These are phyloP conservation scores for Scutellaria minor DNA, from an alignment of 257 asterid species.

Conservation along the genomic window DNA sequence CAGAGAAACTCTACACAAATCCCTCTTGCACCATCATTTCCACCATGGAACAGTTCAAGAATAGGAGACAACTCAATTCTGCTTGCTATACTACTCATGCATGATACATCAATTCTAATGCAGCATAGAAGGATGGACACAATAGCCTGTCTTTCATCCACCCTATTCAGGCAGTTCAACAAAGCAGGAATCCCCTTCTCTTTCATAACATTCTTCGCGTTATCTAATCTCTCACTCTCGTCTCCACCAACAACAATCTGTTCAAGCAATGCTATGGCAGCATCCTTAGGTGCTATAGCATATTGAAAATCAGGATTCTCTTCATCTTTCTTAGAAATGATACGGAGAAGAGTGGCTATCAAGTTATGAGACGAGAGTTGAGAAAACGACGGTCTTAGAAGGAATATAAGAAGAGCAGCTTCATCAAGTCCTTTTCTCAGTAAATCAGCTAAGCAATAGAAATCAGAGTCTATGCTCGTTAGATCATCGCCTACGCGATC, in stretches of 20 bases:
- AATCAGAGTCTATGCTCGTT: conserved; percentile 68
- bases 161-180: conserved; percentile 61
- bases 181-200: conserved; percentile 62
- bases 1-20: conserved; percentile 70
- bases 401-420: conserved; percentile 61
- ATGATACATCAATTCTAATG: conserved; percentile 56
- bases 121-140: conserved; percentile 65
- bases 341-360: conserved; percentile 48
- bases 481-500: conserved; percentile 60
- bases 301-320: conserved; percentile 44
- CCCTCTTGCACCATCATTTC: conserved; percentile 61
- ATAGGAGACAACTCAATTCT: conserved; percentile 64
- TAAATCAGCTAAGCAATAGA: conserved; percentile 67
- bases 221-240: conserved; percentile 52
- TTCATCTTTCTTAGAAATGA: conserved; percentile 58
- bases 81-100: conserved; percentile 62
- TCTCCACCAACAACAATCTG: conserved; percentile 67
- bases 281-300: conserved; percentile 72
- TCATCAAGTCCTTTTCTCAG: conserved; percentile 74
- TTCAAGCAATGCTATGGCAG: conserved; percentile 69
- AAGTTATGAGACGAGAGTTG: conserved; percentile 63
- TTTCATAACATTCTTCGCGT: conserved; percentile 49
- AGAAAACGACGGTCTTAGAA: conserved; percentile 66
- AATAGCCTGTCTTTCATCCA: conserved; percentile 53
- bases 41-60: conserved; percentile 76